Evolutionary conservation across 331 rosid species (phyloP), one percentile per base, ranked within the genome.

Genomic region (Malus hybrid): DNA sequence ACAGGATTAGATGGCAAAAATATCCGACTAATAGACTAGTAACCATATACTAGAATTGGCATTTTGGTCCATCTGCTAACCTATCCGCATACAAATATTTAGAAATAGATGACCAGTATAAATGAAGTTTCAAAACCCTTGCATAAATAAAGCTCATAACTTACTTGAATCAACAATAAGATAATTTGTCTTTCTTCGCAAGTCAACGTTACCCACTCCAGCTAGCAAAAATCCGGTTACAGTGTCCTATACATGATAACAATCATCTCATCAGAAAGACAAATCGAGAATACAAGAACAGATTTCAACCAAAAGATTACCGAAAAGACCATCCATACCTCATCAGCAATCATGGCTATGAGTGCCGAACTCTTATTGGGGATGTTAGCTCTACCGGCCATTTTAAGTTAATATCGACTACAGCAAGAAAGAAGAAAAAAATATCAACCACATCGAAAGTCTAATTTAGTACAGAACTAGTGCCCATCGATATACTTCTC

Each of bases 141-240:
- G 61, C 64, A 75, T 19, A 24, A 24, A 34, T 31, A 48, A 50
- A 34, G 12, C 10, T 31, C 12, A 81, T 65, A 44, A 71, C 92
- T 18, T 90, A 94, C 99, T 94, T 77, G 97, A 89, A 81, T 94
- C 99, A 46, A 94, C 97, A 48, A 87, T 89, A 44, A 94, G 96
- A 81, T 94, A 94, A 82, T 94, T 94, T 68, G 99, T 88, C 88
- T 94, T 94, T 83, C 99, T 89, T 69, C 99, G 88, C 81, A 94
- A 73, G 89, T 94, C 97, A 31, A 94, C 97, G 20, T 94, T 89
- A 72, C 99, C 99, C 75, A 94, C 97, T 81, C 99, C 97, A 70
- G 97, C 99, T 74, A 94, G 83, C 84, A 94, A 90, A 84, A 94
- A 92, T 76, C 99, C 97, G 72, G 91, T 93, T 54, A 94, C 80